phyloP scores from a whole-genome alignment of 2,329 filamentous ascomycete species.

The Aspergillus niger region DNA sequence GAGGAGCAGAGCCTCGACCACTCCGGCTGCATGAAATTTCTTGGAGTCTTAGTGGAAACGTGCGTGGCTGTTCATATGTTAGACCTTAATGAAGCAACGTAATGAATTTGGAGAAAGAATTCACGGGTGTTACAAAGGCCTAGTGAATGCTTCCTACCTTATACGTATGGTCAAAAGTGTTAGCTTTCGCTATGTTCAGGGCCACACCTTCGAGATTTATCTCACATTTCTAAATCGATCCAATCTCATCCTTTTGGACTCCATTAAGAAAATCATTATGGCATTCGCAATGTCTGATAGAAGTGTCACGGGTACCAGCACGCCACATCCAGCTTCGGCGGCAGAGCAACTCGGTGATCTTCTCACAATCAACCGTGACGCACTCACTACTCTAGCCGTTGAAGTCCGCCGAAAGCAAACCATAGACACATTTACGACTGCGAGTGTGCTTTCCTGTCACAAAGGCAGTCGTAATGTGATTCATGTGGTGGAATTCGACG shows the following conservation, averaged over 20 bases:
- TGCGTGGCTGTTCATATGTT: too few relatives aligned
- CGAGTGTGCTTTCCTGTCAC: neutral
- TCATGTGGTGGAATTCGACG: constrained; percentile 1
- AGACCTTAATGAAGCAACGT: too few relatives aligned
- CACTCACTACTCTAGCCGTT: neutral
- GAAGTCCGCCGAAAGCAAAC: neutral
- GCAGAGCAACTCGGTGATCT: neutral
- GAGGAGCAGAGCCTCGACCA: too few relatives aligned
- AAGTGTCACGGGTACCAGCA: too few relatives aligned
- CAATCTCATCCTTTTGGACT: neutral
- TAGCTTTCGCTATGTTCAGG: too few relatives aligned
- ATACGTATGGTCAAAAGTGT: too few relatives aligned
- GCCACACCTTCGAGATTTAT: neutral
- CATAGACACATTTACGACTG: neutral
- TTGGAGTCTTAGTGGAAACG: too few relatives aligned
- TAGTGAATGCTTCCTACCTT: too few relatives aligned
- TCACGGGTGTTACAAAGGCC: too few relatives aligned
- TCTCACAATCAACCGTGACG: neutral
- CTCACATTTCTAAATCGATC: neutral
- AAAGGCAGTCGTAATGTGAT: neutral
- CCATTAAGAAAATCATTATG: neutral
- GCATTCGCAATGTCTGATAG: neutral
- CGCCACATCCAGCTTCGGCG: neutral
- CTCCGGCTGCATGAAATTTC: too few relatives aligned
- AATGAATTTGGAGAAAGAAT: too few relatives aligned